phyloP scores from a whole-genome alignment of 352 stramenopile species.

The Globisporangium acanthophoron region DNA sequence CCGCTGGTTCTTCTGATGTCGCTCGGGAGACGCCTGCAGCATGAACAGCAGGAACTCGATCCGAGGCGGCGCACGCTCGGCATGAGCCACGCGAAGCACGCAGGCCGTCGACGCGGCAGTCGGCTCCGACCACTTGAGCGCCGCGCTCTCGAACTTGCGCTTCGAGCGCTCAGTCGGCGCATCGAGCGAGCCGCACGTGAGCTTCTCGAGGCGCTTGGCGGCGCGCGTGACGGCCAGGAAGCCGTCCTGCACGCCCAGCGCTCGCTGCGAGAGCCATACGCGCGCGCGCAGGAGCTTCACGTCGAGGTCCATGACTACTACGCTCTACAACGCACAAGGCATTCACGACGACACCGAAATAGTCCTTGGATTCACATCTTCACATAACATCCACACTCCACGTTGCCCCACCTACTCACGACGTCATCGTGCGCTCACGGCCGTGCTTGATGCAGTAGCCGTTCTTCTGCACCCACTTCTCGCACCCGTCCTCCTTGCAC shows the following conservation, averaged over 20 bases:
- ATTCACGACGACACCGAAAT: background rate
- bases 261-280: slow-evolving; percentile 32
- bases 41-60: slow-evolving; percentile 36
- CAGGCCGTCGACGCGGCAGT: background rate
- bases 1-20: slow-evolving; percentile 1
- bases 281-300: slow-evolving; percentile 27
- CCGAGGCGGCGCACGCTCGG: background rate
- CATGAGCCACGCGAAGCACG: background rate
- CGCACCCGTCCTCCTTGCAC: slow-evolving; percentile 81
- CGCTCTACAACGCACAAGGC: background rate
- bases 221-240: slow-evolving; percentile 30
- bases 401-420: slow-evolving; percentile 18
- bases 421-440: slow-evolving; percentile 60
- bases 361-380: too few relatives aligned
- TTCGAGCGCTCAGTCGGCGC: slow-evolving; percentile 1
- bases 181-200: slow-evolving; percentile 25
- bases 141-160: slow-evolving; percentile 17
- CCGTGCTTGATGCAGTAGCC: slow-evolving; percentile 88
- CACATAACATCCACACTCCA: background rate
- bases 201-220: slow-evolving; percentile 12
- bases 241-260: slow-evolving; percentile 22
- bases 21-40: slow-evolving; percentile 1
- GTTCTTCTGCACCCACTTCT: slow-evolving; percentile 89
- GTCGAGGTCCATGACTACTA: slow-evolving; percentile 17
- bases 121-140: slow-evolving; percentile 23